Conservation (phyloP, 345 rosid genomes). For the Gossypium mustelinum region DNA sequence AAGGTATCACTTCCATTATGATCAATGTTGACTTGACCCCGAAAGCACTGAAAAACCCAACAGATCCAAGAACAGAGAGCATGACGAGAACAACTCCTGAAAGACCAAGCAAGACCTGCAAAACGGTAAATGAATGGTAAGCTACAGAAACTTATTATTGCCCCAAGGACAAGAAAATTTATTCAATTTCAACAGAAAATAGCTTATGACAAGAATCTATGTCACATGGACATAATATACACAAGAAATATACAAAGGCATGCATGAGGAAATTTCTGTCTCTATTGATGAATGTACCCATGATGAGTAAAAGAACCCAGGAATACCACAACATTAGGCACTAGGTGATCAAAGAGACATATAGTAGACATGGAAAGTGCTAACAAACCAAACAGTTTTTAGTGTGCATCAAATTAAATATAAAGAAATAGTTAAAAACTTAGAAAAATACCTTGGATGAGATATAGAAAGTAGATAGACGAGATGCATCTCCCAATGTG, state of each 20-base stretch:
- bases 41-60: slow-evolving; percentile 82
- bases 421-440: not conserved
- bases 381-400: not conserved
- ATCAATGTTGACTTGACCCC: slow-evolving; percentile 91
- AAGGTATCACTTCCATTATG: slow-evolving; percentile 99
- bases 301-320: not conserved
- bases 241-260: not conserved
- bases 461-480: slow-evolving; percentile 54
- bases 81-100: slow-evolving; percentile 91
- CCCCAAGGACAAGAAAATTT: not conserved
- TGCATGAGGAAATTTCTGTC: not conserved
- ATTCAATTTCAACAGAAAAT: slow-evolving; percentile 1
- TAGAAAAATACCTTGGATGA: slow-evolving; percentile 68
- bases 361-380: not conserved
- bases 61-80: slow-evolving; percentile 95
- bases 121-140: slow-evolving; percentile 14
- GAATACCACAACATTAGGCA: not conserved
- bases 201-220: not conserved
- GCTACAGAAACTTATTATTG: not conserved
- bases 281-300: not conserved
- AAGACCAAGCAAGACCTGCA: slow-evolving; percentile 86
- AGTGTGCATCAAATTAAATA: not conserved
- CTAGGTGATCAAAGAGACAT: not conserved
- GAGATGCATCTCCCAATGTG: slow-evolving; percentile 74
- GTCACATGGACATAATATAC: not conserved